Evolutionary conservation across 352 stramenopile species (phyloP).

Genomic region (Globisporangium orthogonon): DNA sequence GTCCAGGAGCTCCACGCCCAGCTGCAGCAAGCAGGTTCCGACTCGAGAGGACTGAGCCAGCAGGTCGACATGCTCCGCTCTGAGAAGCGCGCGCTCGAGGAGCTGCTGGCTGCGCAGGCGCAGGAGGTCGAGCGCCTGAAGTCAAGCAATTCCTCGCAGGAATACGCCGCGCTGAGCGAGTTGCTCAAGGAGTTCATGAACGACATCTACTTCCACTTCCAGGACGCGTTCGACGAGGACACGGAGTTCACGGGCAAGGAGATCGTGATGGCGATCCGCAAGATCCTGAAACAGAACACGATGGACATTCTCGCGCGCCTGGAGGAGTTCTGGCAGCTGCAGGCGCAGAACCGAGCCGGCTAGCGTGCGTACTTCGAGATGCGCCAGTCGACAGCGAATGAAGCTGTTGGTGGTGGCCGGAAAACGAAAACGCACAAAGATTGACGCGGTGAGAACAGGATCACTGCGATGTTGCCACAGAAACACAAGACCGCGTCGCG

Average conservation of each 20-base stretch:
- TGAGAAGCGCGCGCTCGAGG: slow-evolving; percentile 40
- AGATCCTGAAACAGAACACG: slow-evolving; percentile 83
- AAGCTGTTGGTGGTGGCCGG: no score
- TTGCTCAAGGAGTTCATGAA: slow-evolving; percentile 86
- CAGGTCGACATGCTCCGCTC: slow-evolving; percentile 38
- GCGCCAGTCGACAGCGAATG: no score
- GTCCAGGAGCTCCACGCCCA: slow-evolving; percentile 41
- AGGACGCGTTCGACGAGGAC: slow-evolving; percentile 81
- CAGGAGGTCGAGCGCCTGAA: slow-evolving; percentile 41
- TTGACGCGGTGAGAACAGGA: no score
- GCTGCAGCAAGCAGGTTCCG: slow-evolving; percentile 37
- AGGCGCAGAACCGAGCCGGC: slow-evolving; percentile 18
- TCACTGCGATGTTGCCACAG: no score
- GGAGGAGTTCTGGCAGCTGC: slow-evolving; percentile 64
- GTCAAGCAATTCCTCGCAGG: slow-evolving; percentile 37
- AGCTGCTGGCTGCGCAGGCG: slow-evolving; percentile 39
- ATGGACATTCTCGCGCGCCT: slow-evolving; percentile 69
- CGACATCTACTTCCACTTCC: slow-evolving; percentile 85
- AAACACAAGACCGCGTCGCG: no score
- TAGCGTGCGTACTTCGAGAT: neutral
- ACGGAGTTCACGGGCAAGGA: slow-evolving; percentile 79
- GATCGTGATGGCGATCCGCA: slow-evolving; percentile 74
- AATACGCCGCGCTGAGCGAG: slow-evolving; percentile 53
- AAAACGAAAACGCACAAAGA: no score
- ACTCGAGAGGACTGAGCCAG: slow-evolving; percentile 29